Evolutionary conservation across 805 yeast species (phyloP).

Genomic region (Kregervanrija pseudodelftensis): DNA sequence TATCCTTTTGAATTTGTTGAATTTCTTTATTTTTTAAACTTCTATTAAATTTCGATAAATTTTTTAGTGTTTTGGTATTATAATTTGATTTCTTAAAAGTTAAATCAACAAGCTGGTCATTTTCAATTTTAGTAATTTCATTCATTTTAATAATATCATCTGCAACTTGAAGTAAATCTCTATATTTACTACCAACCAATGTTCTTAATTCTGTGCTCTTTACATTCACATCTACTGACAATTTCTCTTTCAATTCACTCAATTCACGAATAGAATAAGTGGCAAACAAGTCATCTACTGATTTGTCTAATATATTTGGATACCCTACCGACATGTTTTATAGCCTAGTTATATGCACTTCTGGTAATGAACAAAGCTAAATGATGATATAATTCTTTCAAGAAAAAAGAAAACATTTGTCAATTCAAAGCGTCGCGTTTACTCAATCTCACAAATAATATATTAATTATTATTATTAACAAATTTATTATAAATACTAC

Average conservation of each 20-base stretch:
- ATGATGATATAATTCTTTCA: neutral
- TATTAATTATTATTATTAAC: neutral
- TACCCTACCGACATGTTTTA: constrained; percentile 1
- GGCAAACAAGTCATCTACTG: constrained; percentile 22
- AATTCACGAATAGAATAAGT: constrained; percentile 24
- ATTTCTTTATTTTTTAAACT: constrained; percentile 2
- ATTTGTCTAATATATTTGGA: constrained; percentile 1
- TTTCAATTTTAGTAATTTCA: constrained; percentile 19
- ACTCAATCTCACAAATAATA: neutral
- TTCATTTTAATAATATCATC: constrained; percentile 31
- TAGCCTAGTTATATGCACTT: neutral
- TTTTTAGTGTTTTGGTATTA: constrained; percentile 14
- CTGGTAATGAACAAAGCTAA: neutral
- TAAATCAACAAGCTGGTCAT: constrained; percentile 21
- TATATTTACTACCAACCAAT: constrained; percentile 28
- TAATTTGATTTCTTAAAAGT: constrained; percentile 25
- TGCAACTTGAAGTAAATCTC: constrained; percentile 30
- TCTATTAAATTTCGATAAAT: constrained; percentile 16
- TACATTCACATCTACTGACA: constrained; percentile 15
- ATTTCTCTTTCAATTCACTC: constrained; percentile 15
- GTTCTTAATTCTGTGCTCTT: constrained; percentile 22
- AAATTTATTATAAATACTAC: constrained; percentile 5
- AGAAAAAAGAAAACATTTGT: neutral
- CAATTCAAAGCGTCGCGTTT: neutral
- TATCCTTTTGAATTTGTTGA: constrained; percentile 9